phyloP scores from a whole-genome alignment of 164 flowering plant species.

The Chimonanthus praecox region DNA sequence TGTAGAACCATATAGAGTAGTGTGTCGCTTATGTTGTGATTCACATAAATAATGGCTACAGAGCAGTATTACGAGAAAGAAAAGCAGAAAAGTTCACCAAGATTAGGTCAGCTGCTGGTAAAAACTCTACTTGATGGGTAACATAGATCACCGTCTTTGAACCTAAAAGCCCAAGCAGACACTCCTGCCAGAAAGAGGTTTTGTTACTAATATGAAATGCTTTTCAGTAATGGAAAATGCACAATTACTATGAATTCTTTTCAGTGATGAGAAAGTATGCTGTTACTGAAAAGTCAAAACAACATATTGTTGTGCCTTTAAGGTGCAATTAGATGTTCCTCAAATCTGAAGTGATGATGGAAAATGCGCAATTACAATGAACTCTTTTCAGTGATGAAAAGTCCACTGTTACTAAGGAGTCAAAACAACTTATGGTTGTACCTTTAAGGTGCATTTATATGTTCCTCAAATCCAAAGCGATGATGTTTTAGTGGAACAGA shows the following conservation, averaged over 20 bases:
- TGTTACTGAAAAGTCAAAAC: background rate
- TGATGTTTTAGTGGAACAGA: background rate
- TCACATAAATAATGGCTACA: background rate
- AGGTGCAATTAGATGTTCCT: too few species aligned
- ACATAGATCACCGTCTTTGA: slow-evolving; percentile 67
- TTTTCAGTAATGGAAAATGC: background rate
- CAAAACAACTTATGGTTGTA: too few species aligned
- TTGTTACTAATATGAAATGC: background rate
- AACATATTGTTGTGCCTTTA: background rate
- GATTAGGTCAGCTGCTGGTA: slow-evolving; percentile 62
- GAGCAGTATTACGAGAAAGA: background rate
- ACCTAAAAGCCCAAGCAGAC: slow-evolving; percentile 46
- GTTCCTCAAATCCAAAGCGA: background rate
- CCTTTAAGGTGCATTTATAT: background rate
- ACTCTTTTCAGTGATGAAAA: too few species aligned
- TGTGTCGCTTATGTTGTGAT: background rate
- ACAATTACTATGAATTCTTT: too few species aligned
- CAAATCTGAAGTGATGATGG: too few species aligned
- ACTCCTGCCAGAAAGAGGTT: slow-evolving; percentile 36
- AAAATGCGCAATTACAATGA: too few species aligned
- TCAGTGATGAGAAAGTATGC: too few species aligned
- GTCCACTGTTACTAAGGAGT: too few species aligned
- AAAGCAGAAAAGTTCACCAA: slow-evolving; percentile 30
- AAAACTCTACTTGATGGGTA: slow-evolving; percentile 57
- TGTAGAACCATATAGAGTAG: slow-evolving; percentile 11